Base-by-base conservation (phyloP, 2,329 filamentous ascomycete species). In the Verticillium isaacii region DNA sequence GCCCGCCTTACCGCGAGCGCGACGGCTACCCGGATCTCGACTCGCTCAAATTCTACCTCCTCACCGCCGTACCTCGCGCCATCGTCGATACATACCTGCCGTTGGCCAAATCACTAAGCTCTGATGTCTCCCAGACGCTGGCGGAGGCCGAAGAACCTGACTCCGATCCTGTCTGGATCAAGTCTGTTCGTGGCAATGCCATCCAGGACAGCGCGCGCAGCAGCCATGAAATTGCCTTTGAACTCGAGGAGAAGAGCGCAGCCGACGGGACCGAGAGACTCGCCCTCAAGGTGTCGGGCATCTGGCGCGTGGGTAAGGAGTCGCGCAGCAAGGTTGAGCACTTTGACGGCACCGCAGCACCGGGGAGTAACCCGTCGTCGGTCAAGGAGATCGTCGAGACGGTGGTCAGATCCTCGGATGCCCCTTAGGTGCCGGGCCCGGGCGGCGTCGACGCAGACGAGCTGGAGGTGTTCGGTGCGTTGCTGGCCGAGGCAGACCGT, bases 11-110 rank as follows among this genome's bases (percentile, higher is more conserved):
- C 59, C 68, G 71, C 11, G 76, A 77, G 58, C 68, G 71, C 12
- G 77, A 80, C 29, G 72, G 74, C 6, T 85, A 83, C 64, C 75
- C 78, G 0, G 75, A 76, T 64, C 70, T 80, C 17, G 64, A 67
- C 11, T 78, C 81, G 37, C 74, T 83, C 6, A 71, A 74, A 14
- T 76, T 78, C 64, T 84, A 84, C 68, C 66, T 85, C 9, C 71
- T 75, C 61, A 76, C 75, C 19, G 78, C 80, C 14, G 73, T 77
- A 8, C 67, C 74, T 29, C 80, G 77, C 55, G 72, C 74, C 52
- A 71, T 83, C 3, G 71, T 76, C 0, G 69, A 75, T 11, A 72
- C 74, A 60, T 70, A 72, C 57, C 67, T 78, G 34, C 63, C 65
- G 36, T 50, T 65, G 25, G 57, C 60, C 19, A 5, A 56, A 12